Evolutionary conservation across 495 filamentous ascomycete genomes (phyloP), one percentile per base, ranked within the genome.

Genomic region (Neurospora tetraspora): DNA sequence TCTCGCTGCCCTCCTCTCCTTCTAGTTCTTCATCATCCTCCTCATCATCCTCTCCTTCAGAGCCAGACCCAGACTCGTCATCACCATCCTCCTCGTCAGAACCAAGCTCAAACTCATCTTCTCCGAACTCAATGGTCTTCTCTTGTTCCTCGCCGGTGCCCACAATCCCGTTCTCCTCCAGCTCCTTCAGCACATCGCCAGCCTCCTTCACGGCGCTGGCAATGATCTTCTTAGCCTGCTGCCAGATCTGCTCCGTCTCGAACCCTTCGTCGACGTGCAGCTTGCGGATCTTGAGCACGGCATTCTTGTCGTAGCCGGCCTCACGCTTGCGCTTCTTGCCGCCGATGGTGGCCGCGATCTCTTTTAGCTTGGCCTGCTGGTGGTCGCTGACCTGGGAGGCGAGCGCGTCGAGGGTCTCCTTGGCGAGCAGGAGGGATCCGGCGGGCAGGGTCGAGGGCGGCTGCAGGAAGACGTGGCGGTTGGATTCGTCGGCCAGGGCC

Each of bases 161-260:
- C 14, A 84, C 74, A 69, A 80, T 78, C 3, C 80, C 76, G 14
- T 74, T 76, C 23, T 83, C 84, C 72, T 85, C 81, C 12, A 87
- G 74, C 69, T 82, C 84, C 37, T 82, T 78, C 71, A 91, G 85
- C 11, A 86, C 76, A 73, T 89, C 85, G 14, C 74, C 76, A 9
- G 81, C 79, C 74, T 85, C 81, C 31, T 81, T 69, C 2, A 86
- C 73, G 23, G 84, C 77, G 69, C 83, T 85, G 34, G 84, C 81
- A 71, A 96, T 86, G 27, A 99, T 92, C 78, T 91, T 89, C 74
- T 87, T 90, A 6, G 93, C 93, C 82, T 99, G 96, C 78, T 97
- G 93, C 93, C 94, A 98, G 20, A 99, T 89, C 82, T 98, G 96
- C 65, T 89, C 89, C 31, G 92, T 89, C 73, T 90, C 92, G 80